Conservation (phyloP, 768 basidiomycete genomes). For the Mycena vulgaris region DNA sequence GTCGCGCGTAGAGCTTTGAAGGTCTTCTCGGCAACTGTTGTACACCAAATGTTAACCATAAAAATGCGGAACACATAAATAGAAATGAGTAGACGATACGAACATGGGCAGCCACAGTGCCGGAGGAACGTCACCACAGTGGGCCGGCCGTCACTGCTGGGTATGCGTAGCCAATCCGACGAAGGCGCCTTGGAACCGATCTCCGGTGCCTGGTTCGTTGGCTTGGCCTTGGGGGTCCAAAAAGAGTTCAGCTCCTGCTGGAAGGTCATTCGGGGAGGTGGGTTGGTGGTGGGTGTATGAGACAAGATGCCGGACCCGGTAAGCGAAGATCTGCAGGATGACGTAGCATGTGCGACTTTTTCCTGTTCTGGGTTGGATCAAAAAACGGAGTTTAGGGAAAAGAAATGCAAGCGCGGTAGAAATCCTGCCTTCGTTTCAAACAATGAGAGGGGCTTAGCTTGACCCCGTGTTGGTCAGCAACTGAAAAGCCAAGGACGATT, state of each 20-base stretch:
- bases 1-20: conserved; percentile 17
- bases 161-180: background rate
- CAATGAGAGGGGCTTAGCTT: too few species aligned
- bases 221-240: conserved; percentile 9
- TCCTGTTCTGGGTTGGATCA: too few species aligned
- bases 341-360: too few species aligned
- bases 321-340: too few species aligned
- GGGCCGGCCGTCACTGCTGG: conserved; percentile 12
- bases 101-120: conserved; percentile 33
- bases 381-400: too few species aligned
- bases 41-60: background rate
- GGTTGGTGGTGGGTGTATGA: background rate
- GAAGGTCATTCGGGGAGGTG: conserved; percentile 14
- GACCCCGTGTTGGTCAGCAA: too few species aligned
- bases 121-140: conserved; percentile 24
- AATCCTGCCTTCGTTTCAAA: too few species aligned
- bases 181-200: conserved; percentile 23
- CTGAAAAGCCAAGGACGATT: too few species aligned
- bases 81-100: background rate
- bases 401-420: too few species aligned
- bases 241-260: conserved; percentile 27
- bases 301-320: background rate
- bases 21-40: conserved; percentile 26
- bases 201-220: background rate
- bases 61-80: background rate